Percentiles rank a stretch among this genome's conserved stretches.
These are phyloP conservation scores for Rosa rugosa DNA, from an alignment of 306 rosid genomes.

Conservation along the genomic window DNA sequence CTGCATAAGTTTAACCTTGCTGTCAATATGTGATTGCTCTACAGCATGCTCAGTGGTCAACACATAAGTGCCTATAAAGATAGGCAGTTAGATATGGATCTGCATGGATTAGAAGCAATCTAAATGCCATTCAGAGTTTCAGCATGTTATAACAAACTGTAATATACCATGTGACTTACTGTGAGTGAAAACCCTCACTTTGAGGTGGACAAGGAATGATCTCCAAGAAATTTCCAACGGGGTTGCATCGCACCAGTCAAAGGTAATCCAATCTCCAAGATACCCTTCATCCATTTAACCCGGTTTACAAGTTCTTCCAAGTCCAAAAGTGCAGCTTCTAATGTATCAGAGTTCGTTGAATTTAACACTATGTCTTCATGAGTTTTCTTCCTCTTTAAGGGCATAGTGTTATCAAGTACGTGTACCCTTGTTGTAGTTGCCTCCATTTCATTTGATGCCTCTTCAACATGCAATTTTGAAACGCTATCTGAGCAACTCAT, in stretches of 20 bases:
- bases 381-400: constrained; percentile 43
- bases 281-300: constrained; percentile 63
- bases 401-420: constrained; percentile 20
- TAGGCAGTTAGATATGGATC: too few relatives aligned
- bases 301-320: constrained; percentile 72
- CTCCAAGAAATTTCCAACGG: constrained; percentile 58
- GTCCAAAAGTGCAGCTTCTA: constrained; percentile 64
- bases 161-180: constrained; percentile 16
- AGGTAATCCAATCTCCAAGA: constrained; percentile 46
- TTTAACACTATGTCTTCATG: constrained; percentile 36
- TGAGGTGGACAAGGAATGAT: constrained; percentile 33
- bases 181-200: constrained; percentile 22
- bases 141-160: neutral
- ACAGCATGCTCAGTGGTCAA: too few relatives aligned
- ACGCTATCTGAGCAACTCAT: constrained; percentile 26
- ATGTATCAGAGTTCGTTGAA: constrained; percentile 44
- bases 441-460: constrained; percentile 25
- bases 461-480: constrained; percentile 29
- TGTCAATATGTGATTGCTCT: too few relatives aligned
- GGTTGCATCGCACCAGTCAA: constrained; percentile 29
- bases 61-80: too few relatives aligned
- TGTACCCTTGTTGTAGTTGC: constrained; percentile 21
- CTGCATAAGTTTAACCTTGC: too few relatives aligned
- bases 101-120: neutral
- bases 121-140: neutral